Percentiles rank a stretch among this genome's conserved stretches.
Evolutionary conservation across 1,284 basidiomycete species (phyloP).

Genomic region (Athelia sp.): DNA sequence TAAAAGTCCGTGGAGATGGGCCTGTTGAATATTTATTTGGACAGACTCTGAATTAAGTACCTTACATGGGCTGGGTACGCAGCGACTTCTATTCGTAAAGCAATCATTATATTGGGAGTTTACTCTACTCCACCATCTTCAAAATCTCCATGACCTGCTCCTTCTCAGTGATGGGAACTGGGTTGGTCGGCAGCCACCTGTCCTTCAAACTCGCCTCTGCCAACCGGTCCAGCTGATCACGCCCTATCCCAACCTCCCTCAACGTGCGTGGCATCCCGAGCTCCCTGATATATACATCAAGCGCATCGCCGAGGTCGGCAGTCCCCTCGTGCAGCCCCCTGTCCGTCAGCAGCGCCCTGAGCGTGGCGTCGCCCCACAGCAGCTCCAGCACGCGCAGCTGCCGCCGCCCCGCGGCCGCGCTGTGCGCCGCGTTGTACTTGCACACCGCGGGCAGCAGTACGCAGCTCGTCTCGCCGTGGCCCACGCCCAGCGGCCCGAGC

Average conservation of each 20-base stretch:
- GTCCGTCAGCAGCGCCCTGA: background rate
- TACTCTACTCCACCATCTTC: background rate
- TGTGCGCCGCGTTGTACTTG: conserved; percentile 8
- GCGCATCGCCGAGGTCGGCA: conserved; percentile 4
- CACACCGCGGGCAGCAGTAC: conserved; percentile 8
- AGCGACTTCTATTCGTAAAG: too few relatives aligned
- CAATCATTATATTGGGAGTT: too few relatives aligned
- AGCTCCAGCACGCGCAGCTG: background rate
- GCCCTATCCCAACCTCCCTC: conserved; percentile 7
- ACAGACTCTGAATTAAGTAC: too few relatives aligned
- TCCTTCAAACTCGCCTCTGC: conserved; percentile 7
- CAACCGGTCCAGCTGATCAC: conserved; percentile 3
- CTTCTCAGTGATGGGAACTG: conserved; percentile 2
- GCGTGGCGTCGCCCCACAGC: conserved; percentile 2
- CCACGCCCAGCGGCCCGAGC: too few relatives aligned
- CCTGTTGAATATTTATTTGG: too few relatives aligned
- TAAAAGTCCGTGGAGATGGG: too few relatives aligned
- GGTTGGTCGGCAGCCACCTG: conserved; percentile 6
- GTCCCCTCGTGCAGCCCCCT: conserved; percentile 1
- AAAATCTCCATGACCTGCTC: conserved; percentile 9
- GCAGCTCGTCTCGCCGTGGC: conserved; percentile 8
- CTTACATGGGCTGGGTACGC: too few relatives aligned
- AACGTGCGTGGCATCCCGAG: conserved; percentile 8
- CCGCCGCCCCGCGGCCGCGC: conserved; percentile 4
- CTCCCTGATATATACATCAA: conserved; percentile 3